phyloP scores from a whole-genome alignment of 306 rosid genomes.

The Malus asiatica region DNA sequence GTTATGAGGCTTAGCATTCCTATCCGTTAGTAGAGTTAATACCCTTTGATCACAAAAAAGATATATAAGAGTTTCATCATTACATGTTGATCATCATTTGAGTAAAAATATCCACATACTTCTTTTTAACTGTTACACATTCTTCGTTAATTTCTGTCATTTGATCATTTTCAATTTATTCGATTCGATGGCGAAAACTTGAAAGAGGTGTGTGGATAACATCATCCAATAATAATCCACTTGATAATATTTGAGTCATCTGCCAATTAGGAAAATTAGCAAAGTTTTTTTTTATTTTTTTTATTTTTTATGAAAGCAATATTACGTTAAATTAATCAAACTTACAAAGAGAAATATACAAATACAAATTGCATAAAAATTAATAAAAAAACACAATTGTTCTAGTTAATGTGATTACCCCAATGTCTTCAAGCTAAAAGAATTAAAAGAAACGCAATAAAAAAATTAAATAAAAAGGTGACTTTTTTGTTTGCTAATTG shows the following conservation, averaged over 20 bases:
- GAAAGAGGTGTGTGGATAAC: fast-evolving
- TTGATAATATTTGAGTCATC: background rate
- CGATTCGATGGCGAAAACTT: fast-evolving
- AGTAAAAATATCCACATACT: background rate
- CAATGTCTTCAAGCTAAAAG: background rate
- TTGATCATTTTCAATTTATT: too few relatives aligned
- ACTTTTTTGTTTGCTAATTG: background rate
- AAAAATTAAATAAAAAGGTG: background rate
- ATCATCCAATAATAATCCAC: background rate
- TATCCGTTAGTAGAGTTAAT: too few relatives aligned
- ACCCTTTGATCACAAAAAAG: too few relatives aligned
- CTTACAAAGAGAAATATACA: too few relatives aligned
- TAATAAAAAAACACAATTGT: too few relatives aligned
- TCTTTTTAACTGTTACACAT: too few relatives aligned
- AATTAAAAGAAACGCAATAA: background rate
- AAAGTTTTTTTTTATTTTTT: background rate
- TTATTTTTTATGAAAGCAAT: background rate
- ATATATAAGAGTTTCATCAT: too few relatives aligned
- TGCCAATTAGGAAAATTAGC: background rate
- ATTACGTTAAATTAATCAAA: background rate
- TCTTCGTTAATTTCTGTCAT: fast-evolving
- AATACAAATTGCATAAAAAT: too few relatives aligned
- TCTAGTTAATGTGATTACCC: too few relatives aligned
- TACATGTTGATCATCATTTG: background rate
- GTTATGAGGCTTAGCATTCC: fast-evolving